Evolutionary conservation across 2,329 filamentous ascomycete species (phyloP), one percentile per base, ranked within the genome.

Genomic region (Claviceps maximensis): DNA sequence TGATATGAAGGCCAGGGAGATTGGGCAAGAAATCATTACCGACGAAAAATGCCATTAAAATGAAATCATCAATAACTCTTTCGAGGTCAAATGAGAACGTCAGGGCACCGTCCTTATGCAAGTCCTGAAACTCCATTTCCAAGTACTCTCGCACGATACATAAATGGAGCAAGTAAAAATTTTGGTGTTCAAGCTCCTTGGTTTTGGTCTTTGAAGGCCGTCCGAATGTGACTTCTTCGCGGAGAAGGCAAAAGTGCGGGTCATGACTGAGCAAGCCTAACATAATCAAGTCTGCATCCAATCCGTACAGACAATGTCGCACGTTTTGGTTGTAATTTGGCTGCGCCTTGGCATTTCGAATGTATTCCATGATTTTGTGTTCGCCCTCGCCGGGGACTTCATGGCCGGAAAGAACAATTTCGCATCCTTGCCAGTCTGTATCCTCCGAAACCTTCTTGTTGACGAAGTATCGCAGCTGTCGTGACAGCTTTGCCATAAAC

Each of bases 291-390:
- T 98, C 93, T 46, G 93, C 93, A 71, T 98, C 93, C 49, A 98
- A 79, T 25, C 94, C 94, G 70, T 98, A 98, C 57, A 98, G 77
- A 70, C 94, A 98, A 71, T 98, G 93, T 54, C 93, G 87, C 57
- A 95, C 82, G 63, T 98, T 97, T 49, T 88, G 80, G 67, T 95
- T 84, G 69, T 98, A 98, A 58, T 84, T 82, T 2, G 87, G 87
- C 69, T 98, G 93, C 49, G 91, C 89, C 75, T 97, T 97, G 57
- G 93, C 88, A 69, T 94, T 88, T 61, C 93, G 87, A 69, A 98
- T 98, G 70, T 98, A 98, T 71, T 98, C 94, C 93, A 98, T 98
- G 71, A 98, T 95, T 74, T 98, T 98, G 75, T 98, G 93, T 70
- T 98, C 93, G 62, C 93, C 93, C 71, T 98, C 94, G 62, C 93